Percentiles rank a stretch among this genome's conserved stretches.
Evolutionary conservation across 2,329 filamentous ascomycete species (phyloP).

Genomic region (Bipolaris oryzae): DNA sequence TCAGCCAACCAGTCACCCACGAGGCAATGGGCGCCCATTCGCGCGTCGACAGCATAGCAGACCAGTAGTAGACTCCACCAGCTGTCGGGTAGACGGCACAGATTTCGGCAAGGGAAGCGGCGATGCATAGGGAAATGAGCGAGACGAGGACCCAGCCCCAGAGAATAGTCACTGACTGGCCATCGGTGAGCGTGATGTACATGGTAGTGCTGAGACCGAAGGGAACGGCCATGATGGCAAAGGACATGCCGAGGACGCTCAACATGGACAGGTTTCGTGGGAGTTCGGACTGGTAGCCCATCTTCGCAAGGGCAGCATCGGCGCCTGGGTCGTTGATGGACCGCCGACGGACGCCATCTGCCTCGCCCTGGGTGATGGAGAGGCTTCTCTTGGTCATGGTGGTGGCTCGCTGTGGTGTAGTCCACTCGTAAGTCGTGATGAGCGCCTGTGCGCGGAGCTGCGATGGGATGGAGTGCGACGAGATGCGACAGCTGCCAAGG

Average conservation of each 20-base stretch:
- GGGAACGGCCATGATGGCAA: conserved; percentile 76
- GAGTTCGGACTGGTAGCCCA: conserved; percentile 72
- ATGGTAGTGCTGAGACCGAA: conserved; percentile 72
- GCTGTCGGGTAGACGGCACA: conserved; percentile 77
- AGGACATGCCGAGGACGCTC: conserved; percentile 71
- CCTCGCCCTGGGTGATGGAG: conserved; percentile 25
- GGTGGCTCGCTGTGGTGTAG: neutral
- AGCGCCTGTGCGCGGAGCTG: neutral
- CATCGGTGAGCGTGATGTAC: conserved; percentile 70
- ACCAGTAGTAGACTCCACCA: conserved; percentile 75
- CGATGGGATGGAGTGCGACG: neutral
- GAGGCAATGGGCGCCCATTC: conserved; percentile 70
- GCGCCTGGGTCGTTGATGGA: conserved; percentile 52
- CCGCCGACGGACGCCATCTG: conserved; percentile 14
- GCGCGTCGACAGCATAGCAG: conserved; percentile 69
- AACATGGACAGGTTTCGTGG: conserved; percentile 72
- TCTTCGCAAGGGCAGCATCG: conserved; percentile 66
- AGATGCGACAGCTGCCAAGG: neutral
- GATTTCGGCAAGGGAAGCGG: conserved; percentile 74
- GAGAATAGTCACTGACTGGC: conserved; percentile 70
- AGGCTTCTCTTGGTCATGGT: conserved; percentile 28
- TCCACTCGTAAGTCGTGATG: conserved; percentile 1
- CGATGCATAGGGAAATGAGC: conserved; percentile 69
- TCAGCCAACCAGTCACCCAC: conserved; percentile 75
- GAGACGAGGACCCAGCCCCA: conserved; percentile 74